Conservation (phyloP, 2,329 filamentous ascomycete species). For the Leptographium flavum region DNA sequence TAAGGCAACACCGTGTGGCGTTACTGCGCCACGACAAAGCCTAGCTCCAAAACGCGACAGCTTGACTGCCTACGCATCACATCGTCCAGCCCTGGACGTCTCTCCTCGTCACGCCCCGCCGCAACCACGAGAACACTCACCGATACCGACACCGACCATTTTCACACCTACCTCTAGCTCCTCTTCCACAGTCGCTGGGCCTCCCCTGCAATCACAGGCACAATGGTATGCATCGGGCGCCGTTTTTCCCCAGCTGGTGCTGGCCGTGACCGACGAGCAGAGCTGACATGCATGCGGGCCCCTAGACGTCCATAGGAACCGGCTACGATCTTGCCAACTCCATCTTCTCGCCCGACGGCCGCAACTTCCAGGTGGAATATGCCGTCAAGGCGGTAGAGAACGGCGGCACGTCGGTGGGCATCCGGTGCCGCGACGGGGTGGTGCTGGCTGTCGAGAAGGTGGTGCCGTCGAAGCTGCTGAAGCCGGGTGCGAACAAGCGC, state of each 20-base stretch:
- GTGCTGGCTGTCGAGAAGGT: constrained; percentile 96
- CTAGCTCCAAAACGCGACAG: not conserved
- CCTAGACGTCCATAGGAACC: constrained; percentile 95
- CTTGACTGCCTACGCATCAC: not conserved
- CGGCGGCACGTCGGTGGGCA: constrained; percentile 88
- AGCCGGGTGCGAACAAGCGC: constrained; percentile 89
- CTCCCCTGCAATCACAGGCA: not conserved
- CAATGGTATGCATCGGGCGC: not conserved
- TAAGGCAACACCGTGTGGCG: not conserved
- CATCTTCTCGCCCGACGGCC: constrained; percentile 96
- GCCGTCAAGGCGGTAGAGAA: constrained; percentile 98
- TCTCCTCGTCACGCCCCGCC: not conserved
- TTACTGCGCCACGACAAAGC: not conserved
- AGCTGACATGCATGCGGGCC: not conserved
- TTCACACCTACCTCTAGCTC: not conserved
- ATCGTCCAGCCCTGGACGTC: not conserved
- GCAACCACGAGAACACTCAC: not conserved
- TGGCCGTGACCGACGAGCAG: too few relatives aligned
- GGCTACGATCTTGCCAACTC: constrained; percentile 99
- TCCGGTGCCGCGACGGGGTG: constrained; percentile 93
- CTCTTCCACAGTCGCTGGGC: not conserved
- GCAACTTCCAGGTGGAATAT: constrained; percentile 99
- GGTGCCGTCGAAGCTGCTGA: constrained; percentile 86
- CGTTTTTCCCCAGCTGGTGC: too few relatives aligned
- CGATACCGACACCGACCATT: not conserved